Percentiles rank a stretch among this genome's conserved stretches.
phyloP scores from a whole-genome alignment of 805 yeast species.

The Myxozyma sirexii region DNA sequence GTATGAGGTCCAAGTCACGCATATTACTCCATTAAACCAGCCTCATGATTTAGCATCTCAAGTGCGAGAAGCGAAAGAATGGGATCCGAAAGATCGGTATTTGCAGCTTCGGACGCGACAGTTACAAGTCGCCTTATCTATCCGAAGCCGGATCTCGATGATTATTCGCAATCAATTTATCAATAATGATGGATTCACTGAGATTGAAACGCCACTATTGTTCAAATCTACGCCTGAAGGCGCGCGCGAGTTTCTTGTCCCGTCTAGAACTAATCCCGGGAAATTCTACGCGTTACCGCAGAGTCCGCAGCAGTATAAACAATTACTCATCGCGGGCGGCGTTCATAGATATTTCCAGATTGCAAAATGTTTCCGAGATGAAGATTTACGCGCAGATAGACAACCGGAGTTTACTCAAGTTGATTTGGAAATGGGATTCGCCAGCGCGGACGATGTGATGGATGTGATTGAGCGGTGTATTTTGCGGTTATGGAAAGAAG shows the following conservation, averaged over 20 bases:
- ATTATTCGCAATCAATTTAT: constrained; percentile 49
- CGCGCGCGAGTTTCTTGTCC: constrained; percentile 93
- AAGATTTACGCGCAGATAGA: constrained; percentile 89
- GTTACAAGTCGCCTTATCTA: constrained; percentile 58
- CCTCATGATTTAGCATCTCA: constrained; percentile 26
- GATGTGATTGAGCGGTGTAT: constrained; percentile 62
- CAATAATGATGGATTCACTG: constrained; percentile 58
- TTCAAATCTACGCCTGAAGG: constrained; percentile 98
- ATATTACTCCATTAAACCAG: constrained; percentile 14
- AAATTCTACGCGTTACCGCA: constrained; percentile 89
- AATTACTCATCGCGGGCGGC: constrained; percentile 92
- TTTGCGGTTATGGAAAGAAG: constrained; percentile 55
- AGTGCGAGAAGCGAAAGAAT: constrained; percentile 46
- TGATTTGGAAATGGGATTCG: constrained; percentile 93
- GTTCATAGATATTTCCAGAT: constrained; percentile 82
- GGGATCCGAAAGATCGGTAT: constrained; percentile 81
- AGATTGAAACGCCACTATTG: constrained; percentile 88
- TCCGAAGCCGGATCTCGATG: constrained; percentile 59
- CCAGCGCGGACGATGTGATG: constrained; percentile 68
- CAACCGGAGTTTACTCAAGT: constrained; percentile 98
- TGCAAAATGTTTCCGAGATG: constrained; percentile 95
- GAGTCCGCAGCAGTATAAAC: constrained; percentile 97
- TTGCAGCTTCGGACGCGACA: constrained; percentile 65
- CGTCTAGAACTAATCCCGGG: constrained; percentile 63
- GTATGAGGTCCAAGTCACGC: constrained; percentile 15